Conservation (phyloP, 2,329 filamentous ascomycete species). For the Ceratocystis huliohia region DNA sequence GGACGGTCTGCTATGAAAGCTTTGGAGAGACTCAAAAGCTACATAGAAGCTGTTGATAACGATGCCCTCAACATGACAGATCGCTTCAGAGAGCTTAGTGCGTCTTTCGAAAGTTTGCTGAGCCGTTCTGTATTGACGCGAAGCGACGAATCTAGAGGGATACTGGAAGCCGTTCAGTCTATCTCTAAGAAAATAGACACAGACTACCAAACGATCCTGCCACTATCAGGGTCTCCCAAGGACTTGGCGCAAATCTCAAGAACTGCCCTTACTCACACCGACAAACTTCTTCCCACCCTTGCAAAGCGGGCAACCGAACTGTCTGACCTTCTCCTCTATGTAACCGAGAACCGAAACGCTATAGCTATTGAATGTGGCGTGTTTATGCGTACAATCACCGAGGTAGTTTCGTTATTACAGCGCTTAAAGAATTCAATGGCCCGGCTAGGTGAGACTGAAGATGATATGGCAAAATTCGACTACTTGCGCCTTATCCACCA, state of each 20-base stretch:
- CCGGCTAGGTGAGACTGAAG: conserved; percentile 56
- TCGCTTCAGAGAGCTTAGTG: conserved; percentile 43
- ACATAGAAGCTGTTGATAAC: conserved; percentile 49
- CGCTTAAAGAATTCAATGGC: conserved; percentile 52
- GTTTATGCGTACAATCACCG: conserved; percentile 72
- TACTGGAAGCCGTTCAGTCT: conserved; percentile 75
- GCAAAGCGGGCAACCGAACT: conserved; percentile 46
- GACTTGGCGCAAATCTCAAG: conserved; percentile 51
- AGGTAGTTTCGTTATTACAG: conserved; percentile 35
- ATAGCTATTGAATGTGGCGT: conserved; percentile 52
- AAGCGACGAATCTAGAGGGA: conserved; percentile 49
- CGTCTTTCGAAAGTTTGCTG: conserved; percentile 49
- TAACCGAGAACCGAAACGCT: conserved; percentile 53
- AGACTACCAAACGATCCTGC: conserved; percentile 67
- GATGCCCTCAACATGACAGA: conserved; percentile 41
- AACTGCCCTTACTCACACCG: conserved; percentile 50
- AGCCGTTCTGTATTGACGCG: conserved; percentile 44
- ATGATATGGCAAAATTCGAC: conserved; percentile 69
- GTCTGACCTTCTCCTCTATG: conserved; percentile 46
- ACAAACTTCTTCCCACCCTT: conserved; percentile 46
- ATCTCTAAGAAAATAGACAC: conserved; percentile 75
- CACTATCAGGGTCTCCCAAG: conserved; percentile 50
- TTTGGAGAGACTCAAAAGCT: conserved; percentile 46
- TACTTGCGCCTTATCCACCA: conserved; percentile 67
- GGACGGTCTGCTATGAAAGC: conserved; percentile 50